Conservation (phyloP, 495 filamentous ascomycete species). For the Aspergillus egyptiacus region DNA sequence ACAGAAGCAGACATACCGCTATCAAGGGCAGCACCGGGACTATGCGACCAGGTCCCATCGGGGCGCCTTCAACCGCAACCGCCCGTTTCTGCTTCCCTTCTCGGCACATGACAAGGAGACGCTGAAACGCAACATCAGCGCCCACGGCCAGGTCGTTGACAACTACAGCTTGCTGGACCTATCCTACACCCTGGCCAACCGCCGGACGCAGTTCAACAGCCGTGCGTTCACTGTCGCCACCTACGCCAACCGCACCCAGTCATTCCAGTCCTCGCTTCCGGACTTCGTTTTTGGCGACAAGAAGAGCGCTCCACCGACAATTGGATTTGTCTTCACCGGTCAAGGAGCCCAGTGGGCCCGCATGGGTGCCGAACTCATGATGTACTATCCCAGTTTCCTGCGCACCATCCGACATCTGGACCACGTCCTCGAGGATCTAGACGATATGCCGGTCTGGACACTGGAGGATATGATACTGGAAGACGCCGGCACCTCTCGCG, state of each 20-base stretch:
- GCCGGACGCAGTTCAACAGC: not conserved
- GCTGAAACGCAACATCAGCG: not conserved
- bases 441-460: slow-evolving; percentile 33
- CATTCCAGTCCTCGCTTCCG: not conserved
- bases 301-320: not conserved
- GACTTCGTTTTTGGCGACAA: not conserved
- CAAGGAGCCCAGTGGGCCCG: not conserved
- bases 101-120: slow-evolving; percentile 2
- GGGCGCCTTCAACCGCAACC: not conserved
- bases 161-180: not conserved
- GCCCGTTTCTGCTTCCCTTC: slow-evolving; percentile 1
- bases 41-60: not conserved
- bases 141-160: not conserved
- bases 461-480: slow-evolving; percentile 36
- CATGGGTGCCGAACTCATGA: not conserved
- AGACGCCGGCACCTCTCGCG: slow-evolving; percentile 26
- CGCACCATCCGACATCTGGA: not conserved
- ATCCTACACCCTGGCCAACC: not conserved
- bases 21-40: too few species aligned
- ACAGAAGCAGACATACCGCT: not conserved
- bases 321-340: slow-evolving; percentile 2
- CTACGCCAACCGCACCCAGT: not conserved
- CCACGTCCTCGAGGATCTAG: not conserved
- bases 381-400: not conserved
- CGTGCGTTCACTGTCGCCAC: not conserved